Conservation (phyloP, 768 basidiomycete species). For the Termitomyces sp. region DNA sequence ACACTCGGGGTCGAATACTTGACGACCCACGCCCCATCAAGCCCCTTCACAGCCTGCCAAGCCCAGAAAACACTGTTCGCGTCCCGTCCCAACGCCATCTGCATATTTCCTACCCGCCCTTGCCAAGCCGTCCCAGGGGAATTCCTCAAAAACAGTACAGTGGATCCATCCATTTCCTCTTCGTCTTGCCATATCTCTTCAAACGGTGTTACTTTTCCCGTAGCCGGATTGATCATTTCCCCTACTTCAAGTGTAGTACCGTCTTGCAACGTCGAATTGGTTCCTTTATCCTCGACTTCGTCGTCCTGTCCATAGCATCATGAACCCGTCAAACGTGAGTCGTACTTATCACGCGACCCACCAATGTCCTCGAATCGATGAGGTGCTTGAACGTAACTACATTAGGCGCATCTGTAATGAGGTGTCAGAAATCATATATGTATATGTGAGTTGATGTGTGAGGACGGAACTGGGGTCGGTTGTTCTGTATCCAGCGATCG, state of each 20-base stretch:
- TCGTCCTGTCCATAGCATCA: constrained; percentile 3
- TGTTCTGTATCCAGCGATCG: constrained; percentile 32
- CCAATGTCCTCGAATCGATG: constrained; percentile 30
- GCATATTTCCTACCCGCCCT: constrained; percentile 15
- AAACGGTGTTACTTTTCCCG: constrained; percentile 22
- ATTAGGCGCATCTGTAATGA: constrained; percentile 14
- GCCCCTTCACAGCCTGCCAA: constrained; percentile 14
- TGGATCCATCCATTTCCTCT: constrained; percentile 10
- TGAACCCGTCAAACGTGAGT: neutral
- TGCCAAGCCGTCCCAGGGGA: constrained; percentile 12
- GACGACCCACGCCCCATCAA: constrained; percentile 5
- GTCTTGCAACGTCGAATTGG: constrained; percentile 21
- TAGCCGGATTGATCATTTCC: constrained; percentile 30
- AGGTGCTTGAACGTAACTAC: constrained; percentile 24
- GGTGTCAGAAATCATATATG: neutral
- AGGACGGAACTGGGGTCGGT: constrained; percentile 11
- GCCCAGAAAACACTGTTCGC: constrained; percentile 15
- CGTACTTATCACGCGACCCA: neutral
- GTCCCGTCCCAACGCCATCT: constrained; percentile 13
- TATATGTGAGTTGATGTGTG: neutral
- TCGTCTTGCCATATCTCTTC: constrained; percentile 32
- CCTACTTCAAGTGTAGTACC: constrained; percentile 28
- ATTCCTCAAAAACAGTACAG: constrained; percentile 14
- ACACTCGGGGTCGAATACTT: constrained; percentile 2
- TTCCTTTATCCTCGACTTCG: constrained; percentile 20